Percentiles rank a stretch among this genome's conserved stretches.
Conservation (phyloP, 2,329 filamentous ascomycete genomes). For the Colletotrichum kahawae region DNA sequence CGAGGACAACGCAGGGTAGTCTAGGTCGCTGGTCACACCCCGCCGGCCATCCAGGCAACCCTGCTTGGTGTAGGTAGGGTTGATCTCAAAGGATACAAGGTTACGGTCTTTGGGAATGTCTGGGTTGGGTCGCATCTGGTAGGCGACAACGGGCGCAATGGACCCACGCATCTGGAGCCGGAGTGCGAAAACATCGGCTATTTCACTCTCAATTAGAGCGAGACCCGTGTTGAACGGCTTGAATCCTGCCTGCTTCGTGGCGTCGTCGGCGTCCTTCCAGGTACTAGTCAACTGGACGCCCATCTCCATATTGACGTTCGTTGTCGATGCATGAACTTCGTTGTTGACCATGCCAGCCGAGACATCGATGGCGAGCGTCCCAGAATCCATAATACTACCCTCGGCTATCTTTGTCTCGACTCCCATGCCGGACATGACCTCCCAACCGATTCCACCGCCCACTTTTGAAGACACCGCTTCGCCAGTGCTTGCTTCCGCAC, state of each 20-base stretch:
- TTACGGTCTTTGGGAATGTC: neutral
- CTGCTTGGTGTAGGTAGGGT: neutral
- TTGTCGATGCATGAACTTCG: neutral
- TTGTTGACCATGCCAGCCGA: neutral
- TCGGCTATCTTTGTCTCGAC: neutral
- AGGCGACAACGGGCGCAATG: neutral
- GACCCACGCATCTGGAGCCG: neutral
- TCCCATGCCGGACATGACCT: neutral
- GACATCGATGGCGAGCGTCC: neutral
- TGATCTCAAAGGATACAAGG: neutral
- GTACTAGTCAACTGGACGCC: neutral
- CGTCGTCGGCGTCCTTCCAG: neutral
- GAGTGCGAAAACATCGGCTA: neutral
- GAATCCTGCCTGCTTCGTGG: neutral
- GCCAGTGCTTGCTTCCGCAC: neutral
- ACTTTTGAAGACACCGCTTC: neutral
- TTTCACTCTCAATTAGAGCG: neutral
- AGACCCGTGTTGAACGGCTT: neutral
- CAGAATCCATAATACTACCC: neutral
- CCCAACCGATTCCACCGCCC: neutral
- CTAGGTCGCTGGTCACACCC: rapidly evolving
- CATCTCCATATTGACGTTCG: neutral
- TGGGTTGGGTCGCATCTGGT: neutral
- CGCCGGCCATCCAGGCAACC: neutral
- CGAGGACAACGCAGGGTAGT: neutral